A percentile compares a stretch with the other conserved stretches of the same genome.
Evolutionary conservation across 441 rosid genomes (phyloP).

Genomic region (Macaranga tanarius): DNA sequence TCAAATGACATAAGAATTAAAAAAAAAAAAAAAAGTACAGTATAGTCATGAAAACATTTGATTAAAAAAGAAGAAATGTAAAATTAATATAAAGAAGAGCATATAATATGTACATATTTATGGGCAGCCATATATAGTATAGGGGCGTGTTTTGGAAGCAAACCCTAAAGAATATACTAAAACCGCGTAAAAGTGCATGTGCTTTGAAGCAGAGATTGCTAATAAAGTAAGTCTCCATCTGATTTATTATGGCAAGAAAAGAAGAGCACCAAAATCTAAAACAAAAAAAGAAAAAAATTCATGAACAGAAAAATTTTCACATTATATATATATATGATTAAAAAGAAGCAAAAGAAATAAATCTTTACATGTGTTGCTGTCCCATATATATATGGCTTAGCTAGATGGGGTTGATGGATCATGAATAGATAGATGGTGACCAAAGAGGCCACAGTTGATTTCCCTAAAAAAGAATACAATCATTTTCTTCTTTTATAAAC

Average conservation of each 20-base stretch:
- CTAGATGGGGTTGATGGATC: too few species aligned
- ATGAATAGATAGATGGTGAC: not conserved
- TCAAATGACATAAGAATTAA: not conserved
- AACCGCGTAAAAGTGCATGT: conserved; percentile 68
- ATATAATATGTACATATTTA: too few species aligned
- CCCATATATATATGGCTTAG: too few species aligned
- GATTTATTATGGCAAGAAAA: conserved; percentile 22
- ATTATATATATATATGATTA: not conserved
- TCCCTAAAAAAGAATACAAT: conserved; percentile 18
- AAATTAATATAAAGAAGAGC: not conserved
- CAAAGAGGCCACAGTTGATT: conserved; percentile 10
- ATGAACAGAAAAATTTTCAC: too few species aligned
- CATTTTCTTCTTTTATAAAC: not conserved
- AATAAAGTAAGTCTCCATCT: conserved; percentile 14
- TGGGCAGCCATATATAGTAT: not conserved
- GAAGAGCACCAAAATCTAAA: not conserved
- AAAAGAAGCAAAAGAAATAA: not conserved
- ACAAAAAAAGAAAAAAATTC: too few species aligned
- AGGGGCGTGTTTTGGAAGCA: conserved; percentile 49
- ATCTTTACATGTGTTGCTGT: conserved; percentile 19
- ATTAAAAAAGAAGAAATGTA: conserved; percentile 14
- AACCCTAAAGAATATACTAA: conserved; percentile 34
- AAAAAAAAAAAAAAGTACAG: too few species aligned
- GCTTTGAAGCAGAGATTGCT: conserved; percentile 28
- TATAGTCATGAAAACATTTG: not conserved